phyloP scores from a whole-genome alignment of 1,284 basidiomycete species.

The Fistulinella cinereoalba region DNA sequence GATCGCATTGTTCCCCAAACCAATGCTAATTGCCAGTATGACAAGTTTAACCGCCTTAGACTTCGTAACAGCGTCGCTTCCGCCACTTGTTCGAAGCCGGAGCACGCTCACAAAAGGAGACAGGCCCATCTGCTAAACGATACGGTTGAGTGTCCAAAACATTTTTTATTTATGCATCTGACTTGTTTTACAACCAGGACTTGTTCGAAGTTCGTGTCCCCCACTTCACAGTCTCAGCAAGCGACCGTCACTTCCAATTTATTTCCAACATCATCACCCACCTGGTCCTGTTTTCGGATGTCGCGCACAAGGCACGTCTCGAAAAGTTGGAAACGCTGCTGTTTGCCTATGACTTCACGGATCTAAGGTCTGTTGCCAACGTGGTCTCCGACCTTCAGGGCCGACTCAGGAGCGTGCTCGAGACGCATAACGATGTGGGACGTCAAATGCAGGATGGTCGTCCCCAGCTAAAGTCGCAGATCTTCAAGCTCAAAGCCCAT shows the following conservation, averaged over 20 bases:
- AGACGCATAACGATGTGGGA: constrained; percentile 56
- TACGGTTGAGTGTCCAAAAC: constrained; percentile 50
- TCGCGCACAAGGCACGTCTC: constrained; percentile 72
- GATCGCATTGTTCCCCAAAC: constrained; percentile 91
- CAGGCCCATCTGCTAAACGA: constrained; percentile 77
- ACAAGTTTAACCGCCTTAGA: constrained; percentile 92
- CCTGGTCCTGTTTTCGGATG: constrained; percentile 86
- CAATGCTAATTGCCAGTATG: constrained; percentile 82
- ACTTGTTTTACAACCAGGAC: constrained; percentile 51
- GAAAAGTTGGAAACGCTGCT: constrained; percentile 83
- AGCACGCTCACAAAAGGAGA: constrained; percentile 36
- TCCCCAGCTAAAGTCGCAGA: constrained; percentile 50
- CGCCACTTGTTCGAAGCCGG: constrained; percentile 36
- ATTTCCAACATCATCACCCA: constrained; percentile 90
- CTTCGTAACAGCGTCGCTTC: constrained; percentile 71
- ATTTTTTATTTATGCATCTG: constrained; percentile 6
- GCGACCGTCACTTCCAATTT: constrained; percentile 80
- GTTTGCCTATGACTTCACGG: constrained; percentile 89
- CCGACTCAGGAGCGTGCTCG: constrained; percentile 67
- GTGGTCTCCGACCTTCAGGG: constrained; percentile 76
- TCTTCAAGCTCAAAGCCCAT: constrained; percentile 76
- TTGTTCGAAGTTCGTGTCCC: constrained; percentile 80
- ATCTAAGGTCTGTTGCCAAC: constrained; percentile 64
- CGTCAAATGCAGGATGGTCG: constrained; percentile 38
- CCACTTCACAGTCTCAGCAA: constrained; percentile 86